Conservation (phyloP, 2,329 filamentous ascomycete genomes). For the Colletotrichum spinosum region DNA sequence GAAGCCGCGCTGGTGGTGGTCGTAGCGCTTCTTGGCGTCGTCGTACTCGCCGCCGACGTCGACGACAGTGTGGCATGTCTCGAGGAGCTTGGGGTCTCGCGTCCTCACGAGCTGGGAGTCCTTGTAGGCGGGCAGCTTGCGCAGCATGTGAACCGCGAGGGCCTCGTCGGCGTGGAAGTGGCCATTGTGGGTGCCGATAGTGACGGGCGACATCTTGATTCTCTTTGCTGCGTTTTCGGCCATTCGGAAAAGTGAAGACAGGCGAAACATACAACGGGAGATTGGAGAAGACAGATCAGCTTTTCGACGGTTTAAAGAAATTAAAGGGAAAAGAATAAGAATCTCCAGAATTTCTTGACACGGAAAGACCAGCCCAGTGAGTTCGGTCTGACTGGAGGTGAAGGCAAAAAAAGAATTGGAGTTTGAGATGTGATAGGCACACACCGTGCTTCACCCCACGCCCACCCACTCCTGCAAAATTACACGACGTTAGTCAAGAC, state of each 20-base stretch:
- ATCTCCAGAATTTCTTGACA: neutral
- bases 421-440: conserved; percentile 34
- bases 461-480: neutral
- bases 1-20: conserved; percentile 98
- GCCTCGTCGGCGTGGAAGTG: conserved; percentile 99
- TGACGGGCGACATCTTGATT: conserved; percentile 74
- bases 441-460: neutral
- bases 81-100: conserved; percentile 82
- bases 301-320: neutral
- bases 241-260: conserved; percentile 59
- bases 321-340: neutral
- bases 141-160: conserved; percentile 95
- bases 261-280: conserved; percentile 55
- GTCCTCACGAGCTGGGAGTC: conserved; percentile 83
- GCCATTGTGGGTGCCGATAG: conserved; percentile 94
- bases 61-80: conserved; percentile 91
- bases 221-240: conserved; percentile 82
- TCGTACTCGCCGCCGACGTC: conserved; percentile 98
- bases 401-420: conserved; percentile 31
- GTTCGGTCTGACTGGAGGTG: conserved; percentile 2
- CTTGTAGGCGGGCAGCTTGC: conserved; percentile 84
- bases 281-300: neutral
- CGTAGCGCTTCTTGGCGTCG: conserved; percentile 80
- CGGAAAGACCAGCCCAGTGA: conserved; percentile 16
- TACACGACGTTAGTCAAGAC: neutral